phyloP scores from a whole-genome alignment of 208 protist species.

The Kentomonas sorsogonicus region DNA sequence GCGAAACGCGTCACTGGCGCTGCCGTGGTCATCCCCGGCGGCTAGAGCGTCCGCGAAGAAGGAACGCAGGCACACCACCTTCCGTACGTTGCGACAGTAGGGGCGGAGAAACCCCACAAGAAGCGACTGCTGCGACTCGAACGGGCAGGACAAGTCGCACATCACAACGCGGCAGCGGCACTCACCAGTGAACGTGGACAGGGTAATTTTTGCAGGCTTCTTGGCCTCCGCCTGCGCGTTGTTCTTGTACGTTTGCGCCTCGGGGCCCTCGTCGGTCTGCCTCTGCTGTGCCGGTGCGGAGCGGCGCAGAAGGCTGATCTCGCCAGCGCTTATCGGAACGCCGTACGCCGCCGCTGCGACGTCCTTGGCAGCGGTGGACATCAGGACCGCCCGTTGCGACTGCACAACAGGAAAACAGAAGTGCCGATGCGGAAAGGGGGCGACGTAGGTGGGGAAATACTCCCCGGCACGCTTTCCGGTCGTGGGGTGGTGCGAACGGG shows the following conservation, averaged over 20 bases:
- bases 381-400: slow-evolving; percentile 29
- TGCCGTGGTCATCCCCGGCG: too few relatives aligned
- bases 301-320: slow-evolving; percentile 54
- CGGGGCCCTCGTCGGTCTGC: slow-evolving; percentile 58
- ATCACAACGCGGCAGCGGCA: slow-evolving; percentile 51
- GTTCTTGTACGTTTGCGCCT: slow-evolving; percentile 52
- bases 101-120: slow-evolving; percentile 56
- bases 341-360: slow-evolving; percentile 61
- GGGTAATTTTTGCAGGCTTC: slow-evolving; percentile 65
- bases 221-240: slow-evolving; percentile 80
- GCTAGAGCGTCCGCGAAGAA: too few relatives aligned
- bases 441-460: slow-evolving; percentile 52
- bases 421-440: slow-evolving; percentile 55
- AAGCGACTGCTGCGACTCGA: slow-evolving; percentile 43
- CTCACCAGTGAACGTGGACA: slow-evolving; percentile 15
- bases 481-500: too few relatives aligned
- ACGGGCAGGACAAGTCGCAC: slow-evolving; percentile 63
- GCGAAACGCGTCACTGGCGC: slow-evolving; percentile 37
- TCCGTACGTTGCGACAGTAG: slow-evolving; percentile 67
- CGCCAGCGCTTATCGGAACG: slow-evolving; percentile 69
- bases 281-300: slow-evolving; percentile 41
- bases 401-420: slow-evolving; percentile 66
- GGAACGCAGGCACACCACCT: slow-evolving; percentile 69
- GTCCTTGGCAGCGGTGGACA: slow-evolving; percentile 36
- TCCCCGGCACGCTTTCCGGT: slow-evolving; percentile 32